phyloP scores from a whole-genome alignment of 164 flowering plant genomes.

The Nelumbo lutea region DNA sequence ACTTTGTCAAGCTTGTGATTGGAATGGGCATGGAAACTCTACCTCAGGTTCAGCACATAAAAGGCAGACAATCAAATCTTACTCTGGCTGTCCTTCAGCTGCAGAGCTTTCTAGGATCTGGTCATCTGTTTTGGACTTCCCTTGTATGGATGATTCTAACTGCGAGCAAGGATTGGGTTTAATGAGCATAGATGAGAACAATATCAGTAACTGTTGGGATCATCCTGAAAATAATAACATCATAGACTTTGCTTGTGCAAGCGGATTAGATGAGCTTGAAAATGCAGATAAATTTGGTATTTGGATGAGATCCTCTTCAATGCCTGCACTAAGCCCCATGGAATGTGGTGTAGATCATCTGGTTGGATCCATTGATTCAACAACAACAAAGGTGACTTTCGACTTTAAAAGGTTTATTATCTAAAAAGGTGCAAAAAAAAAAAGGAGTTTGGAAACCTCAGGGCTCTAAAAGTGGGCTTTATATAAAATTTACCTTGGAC shows the following conservation, averaged over 20 bases:
- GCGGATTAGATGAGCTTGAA: conserved; percentile 17
- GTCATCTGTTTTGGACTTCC: conserved; percentile 55
- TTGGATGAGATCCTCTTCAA: conserved; percentile 41
- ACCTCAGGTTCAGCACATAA: conserved; percentile 39
- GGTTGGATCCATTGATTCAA: conserved; percentile 22
- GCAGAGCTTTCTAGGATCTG: conserved; percentile 71
- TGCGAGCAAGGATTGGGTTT: conserved; percentile 60
- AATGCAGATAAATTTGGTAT: conserved; percentile 31
- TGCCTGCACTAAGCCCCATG: conserved; percentile 26
- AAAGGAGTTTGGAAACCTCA: background rate
- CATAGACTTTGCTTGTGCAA: conserved; percentile 23
- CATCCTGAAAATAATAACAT: conserved; percentile 25
- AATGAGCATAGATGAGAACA: conserved; percentile 60
- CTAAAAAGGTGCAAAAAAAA: conserved; percentile 1
- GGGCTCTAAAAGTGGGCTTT: background rate
- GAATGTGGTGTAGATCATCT: conserved; percentile 28
- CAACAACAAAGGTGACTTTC: conserved; percentile 45
- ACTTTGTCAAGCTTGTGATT: conserved; percentile 87
- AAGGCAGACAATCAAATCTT: conserved; percentile 63
- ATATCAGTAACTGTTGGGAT: conserved; percentile 18
- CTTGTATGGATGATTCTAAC: conserved; percentile 40
- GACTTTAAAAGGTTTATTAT: conserved; percentile 7
- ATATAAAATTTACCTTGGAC: background rate
- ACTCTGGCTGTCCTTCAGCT: conserved; percentile 89
- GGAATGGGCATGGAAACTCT: conserved; percentile 49